Evolutionary conservation across 768 basidiomycete species (phyloP), one percentile per base, ranked within the genome.

Genomic region (Suillus alpinus): DNA sequence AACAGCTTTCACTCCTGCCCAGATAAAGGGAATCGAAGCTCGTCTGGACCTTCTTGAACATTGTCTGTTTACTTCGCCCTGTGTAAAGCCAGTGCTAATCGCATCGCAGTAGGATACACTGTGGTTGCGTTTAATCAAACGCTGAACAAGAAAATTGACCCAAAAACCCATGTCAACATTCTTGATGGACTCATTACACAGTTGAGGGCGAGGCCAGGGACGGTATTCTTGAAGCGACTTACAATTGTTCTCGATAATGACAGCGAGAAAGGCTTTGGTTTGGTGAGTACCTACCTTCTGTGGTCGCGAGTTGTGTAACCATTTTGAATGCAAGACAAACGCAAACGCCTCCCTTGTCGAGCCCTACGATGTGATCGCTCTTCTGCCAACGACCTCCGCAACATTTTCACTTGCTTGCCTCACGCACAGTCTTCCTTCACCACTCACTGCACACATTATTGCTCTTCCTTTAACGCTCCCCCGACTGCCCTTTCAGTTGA

Each of bases 201-300:
- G 60, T 73, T 92, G 29, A 83, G 82, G 60, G 76, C 80, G 16
- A 80, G 90, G 46, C 70, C 77, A 1, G 86, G 88, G 0, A 73
- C 91, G 36, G 73, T 91, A 3, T 85, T 83, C 61, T 76, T 95
- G 56, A 92, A 90, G 70, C 78, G 92, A 53, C 70, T 95, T 59
- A 92, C 86, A n/a, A 87, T 95, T 55, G 77, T 90, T 12, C 79
- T 94, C 9, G 88, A 93, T 62, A 86, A 92, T 66, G 89, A 88
- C 44, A 93, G 92, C 67, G 91, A 94, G 71, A 93, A 92, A 71
- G 90, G 92, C 1, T 89, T 91, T 66, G 91, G 92, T 34, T 70
- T 94, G 70, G 91, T 94, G 59, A 64, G 80, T 75, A 6, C 26
- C 39, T n/a, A 10, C 12, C 16, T 39, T 43, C 18, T 52, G 51